Evolutionary conservation across 2,329 filamentous ascomycete genomes (phyloP), one percentile per base, ranked within the genome.

Genomic region (Falciphora oryzae): DNA sequence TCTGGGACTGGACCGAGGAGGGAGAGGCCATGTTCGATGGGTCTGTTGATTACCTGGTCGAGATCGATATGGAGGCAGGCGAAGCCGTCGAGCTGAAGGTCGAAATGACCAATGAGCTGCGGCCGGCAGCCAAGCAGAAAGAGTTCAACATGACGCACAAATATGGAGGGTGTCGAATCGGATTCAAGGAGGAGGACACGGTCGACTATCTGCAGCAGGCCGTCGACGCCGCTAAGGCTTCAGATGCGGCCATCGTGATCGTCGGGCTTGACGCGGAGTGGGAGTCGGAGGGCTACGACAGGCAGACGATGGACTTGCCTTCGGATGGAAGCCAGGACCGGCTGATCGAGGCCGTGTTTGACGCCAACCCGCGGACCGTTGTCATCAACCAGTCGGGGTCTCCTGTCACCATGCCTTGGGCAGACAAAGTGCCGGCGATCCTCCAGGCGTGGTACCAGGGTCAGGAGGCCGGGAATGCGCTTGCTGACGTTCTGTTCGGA

Each of bases 201-300:
- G 71, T 83, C 35, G 81, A 87, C 69, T 84, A 85, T 67, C 78
- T 90, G n/a, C 81, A 87, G 67, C 81, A 90, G 71, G 89, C 89
- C 0, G 83, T 89, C 4, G 80, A 85, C 27, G 79, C 81, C 1
- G 89, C 89, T 11, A 83, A 78, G 66, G 79, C 80, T 2, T 85
- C 87, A 0, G 88, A 91, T 70, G 85, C 89, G 18, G 89, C 88
- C 2, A 78, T 92, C 8, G 81, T 92, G 1, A 82, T 91, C 61
- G 84, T 90, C 13, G 89, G 89, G 1, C 79, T 91, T 0, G 89
- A 91, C 72, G 85, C 85, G 7, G 89, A 92, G 72, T 92, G 88
- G 88, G 89, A 92, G 71, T 90, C 88, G 1, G 89, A 91, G 73
- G 89, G 89, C 1, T 89, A 89, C 66, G 89, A 91, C 71, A 82